A percentile compares a stretch with the other conserved stretches of the same genome.
These are phyloP conservation scores for Chimonanthus salicifolius DNA, from an alignment of 164 flowering plant species.

Conservation along the genomic window DNA sequence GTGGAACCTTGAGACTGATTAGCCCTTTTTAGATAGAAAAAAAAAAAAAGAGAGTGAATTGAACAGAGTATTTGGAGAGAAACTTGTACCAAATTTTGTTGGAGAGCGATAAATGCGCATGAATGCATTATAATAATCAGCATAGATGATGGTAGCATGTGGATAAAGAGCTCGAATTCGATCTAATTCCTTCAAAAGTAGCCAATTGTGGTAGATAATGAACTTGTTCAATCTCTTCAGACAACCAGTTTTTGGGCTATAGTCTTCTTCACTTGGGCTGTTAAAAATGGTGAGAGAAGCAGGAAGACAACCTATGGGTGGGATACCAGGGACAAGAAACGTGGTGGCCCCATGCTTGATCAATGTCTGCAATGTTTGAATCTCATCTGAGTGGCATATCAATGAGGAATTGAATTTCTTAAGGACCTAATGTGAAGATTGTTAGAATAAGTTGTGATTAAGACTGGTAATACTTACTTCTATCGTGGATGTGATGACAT, in stretches of 20 bases:
- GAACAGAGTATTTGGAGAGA: neutral
- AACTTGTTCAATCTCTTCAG: conserved; percentile 38
- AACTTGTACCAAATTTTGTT: conserved; percentile 25
- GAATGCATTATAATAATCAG: conserved; percentile 47
- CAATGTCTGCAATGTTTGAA: conserved; percentile 21
- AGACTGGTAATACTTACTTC: neutral
- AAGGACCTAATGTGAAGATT: neutral
- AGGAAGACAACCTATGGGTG: conserved; percentile 50
- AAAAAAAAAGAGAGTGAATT: no score
- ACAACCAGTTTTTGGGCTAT: conserved; percentile 39
- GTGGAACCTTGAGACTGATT: neutral
- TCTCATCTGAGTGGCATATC: neutral
- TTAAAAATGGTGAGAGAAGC: conserved; percentile 31
- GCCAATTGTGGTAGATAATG: conserved; percentile 35
- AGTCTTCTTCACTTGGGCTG: conserved; percentile 23
- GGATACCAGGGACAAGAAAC: conserved; percentile 48
- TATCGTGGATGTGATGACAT: neutral
- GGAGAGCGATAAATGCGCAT: conserved; percentile 29
- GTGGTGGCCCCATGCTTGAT: conserved; percentile 49
- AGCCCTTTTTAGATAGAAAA: neutral
- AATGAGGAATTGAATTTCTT: neutral
- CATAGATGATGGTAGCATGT: conserved; percentile 42
- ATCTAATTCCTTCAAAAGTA: conserved; percentile 28
- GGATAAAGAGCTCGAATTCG: conserved; percentile 32
- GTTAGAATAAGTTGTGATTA: no score